Evolutionary conservation across 2,329 filamentous ascomycete species (phyloP).

Genomic region (Penicillium janthinellum): DNA sequence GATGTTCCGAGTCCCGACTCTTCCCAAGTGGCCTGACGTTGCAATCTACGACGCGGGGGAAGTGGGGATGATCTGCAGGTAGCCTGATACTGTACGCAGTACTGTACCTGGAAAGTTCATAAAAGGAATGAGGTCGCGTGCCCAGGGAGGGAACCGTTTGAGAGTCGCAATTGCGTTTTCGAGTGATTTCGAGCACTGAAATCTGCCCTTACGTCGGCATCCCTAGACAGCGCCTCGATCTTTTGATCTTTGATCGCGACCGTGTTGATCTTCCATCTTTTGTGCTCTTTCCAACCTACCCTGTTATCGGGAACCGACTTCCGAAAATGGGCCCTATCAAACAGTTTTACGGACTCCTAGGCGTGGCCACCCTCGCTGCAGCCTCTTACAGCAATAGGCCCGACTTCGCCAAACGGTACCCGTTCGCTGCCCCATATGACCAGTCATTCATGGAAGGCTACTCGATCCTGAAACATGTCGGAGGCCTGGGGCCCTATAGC

Average conservation of each 20-base stretch:
- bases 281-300: not conserved
- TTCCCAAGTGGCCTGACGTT: not conserved
- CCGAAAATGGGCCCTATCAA: not conserved
- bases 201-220: not conserved
- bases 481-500: constrained; percentile 24
- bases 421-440: constrained; percentile 1
- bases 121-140: not conserved
- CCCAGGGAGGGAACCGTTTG: not conserved
- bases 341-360: not conserved
- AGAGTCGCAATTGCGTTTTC: not conserved
- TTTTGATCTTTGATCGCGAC: not conserved
- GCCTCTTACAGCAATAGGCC: not conserved
- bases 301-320: not conserved
- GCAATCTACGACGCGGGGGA: not conserved
- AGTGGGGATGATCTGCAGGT: not conserved
- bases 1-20: not conserved
- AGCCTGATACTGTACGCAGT: too few species aligned
- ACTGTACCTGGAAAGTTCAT: not conserved
- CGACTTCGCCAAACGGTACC: not conserved
- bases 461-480: constrained; percentile 24
- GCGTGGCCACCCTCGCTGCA: not conserved
- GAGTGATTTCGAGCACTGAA: too few species aligned
- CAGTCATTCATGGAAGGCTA: constrained; percentile 20
- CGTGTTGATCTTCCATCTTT: not conserved
- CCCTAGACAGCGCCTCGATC: not conserved